Conservation (phyloP, 306 rosid species). For the Potentilla sterilis region DNA sequence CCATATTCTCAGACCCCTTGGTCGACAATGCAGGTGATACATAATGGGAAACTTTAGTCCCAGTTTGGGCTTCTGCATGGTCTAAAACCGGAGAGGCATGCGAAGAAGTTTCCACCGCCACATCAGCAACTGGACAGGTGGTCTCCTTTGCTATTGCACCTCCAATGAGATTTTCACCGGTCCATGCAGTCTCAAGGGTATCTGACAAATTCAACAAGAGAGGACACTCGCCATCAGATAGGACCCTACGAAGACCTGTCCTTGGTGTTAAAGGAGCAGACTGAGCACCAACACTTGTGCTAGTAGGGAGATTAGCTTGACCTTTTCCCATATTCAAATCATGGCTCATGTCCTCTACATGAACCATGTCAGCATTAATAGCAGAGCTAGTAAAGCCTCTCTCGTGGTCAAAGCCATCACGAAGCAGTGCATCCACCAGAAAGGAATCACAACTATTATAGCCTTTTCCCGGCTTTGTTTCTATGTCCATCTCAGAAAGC, state of each 20-base stretch:
- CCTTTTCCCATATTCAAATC: conserved; percentile 31
- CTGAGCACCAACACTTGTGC: conserved; percentile 26
- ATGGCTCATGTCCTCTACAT: conserved; percentile 34
- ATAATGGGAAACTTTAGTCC: conserved; percentile 33
- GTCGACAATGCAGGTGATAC: conserved; percentile 28
- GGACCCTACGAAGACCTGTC: conserved; percentile 42
- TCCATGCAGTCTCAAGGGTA: conserved; percentile 92
- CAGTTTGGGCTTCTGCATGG: conserved; percentile 49
- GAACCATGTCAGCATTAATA: conserved; percentile 32
- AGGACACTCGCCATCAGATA: conserved; percentile 71
- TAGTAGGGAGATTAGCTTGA: conserved; percentile 29
- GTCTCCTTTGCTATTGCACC: conserved; percentile 41
- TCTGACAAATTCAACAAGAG: conserved; percentile 61
- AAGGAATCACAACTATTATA: conserved; percentile 38
- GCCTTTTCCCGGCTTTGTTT: conserved; percentile 38
- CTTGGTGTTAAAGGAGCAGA: conserved; percentile 40
- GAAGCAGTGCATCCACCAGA: conserved; percentile 34
- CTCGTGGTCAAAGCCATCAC: conserved; percentile 29
- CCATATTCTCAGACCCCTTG: conserved; percentile 50
- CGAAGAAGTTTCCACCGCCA: conserved; percentile 42
- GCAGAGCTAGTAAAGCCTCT: conserved; percentile 35
- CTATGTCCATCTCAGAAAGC: conserved; percentile 29
- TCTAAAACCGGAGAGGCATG: conserved; percentile 28
- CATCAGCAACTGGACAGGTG: conserved; percentile 38
- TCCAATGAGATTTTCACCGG: conserved; percentile 54